These are phyloP conservation scores for Oryza longistaminata DNA, from an alignment of 176 grass and related monocot genomes.

Conservation along the genomic window DNA sequence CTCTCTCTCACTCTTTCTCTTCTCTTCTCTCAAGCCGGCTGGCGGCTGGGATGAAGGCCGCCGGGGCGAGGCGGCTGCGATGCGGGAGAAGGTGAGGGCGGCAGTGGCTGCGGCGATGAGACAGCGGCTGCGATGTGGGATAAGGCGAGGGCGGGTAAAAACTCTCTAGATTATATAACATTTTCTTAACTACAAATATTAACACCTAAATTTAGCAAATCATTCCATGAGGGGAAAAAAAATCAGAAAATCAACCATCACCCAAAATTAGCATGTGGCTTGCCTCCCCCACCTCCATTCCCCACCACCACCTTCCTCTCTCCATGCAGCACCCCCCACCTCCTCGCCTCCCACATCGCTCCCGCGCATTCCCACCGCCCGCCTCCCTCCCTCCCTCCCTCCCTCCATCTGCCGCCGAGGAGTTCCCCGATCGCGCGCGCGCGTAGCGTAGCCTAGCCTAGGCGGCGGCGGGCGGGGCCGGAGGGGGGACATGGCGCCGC, in stretches of 20 bases:
- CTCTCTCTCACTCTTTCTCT: too few relatives aligned
- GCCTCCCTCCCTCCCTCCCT: neutral
- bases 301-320: neutral
- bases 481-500: constrained; percentile 49
- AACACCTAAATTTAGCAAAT: neutral
- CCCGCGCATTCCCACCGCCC: neutral
- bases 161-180: too few relatives aligned
- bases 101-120: too few relatives aligned
- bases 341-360: neutral
- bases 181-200: neutral
- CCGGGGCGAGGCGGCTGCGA: too few relatives aligned
- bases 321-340: neutral
- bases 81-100: too few relatives aligned
- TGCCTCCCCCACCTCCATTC: neutral
- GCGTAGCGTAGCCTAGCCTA: neutral
- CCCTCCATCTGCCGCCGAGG: neutral
- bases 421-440: neutral
- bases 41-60: too few relatives aligned
- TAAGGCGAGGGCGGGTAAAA: too few relatives aligned
- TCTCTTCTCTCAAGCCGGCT: too few relatives aligned
- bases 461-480: neutral
- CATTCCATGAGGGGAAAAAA: neutral
- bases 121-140: too few relatives aligned
- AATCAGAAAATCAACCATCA: neutral
- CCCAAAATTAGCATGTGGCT: neutral